phyloP scores from a whole-genome alignment of 805 yeast genomes.

The Ogataea pini region DNA sequence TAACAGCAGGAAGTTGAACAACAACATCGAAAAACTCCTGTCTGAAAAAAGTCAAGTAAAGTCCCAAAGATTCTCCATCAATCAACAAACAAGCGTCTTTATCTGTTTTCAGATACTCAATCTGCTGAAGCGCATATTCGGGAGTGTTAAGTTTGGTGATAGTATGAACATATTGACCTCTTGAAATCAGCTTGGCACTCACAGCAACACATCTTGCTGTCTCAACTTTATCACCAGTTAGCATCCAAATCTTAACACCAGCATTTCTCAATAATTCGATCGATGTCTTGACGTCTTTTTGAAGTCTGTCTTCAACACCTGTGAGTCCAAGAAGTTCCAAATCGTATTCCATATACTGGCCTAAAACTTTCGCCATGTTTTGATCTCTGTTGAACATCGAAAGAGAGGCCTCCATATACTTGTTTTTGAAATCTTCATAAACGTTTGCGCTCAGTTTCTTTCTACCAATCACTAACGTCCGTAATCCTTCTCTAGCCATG shows the following conservation, averaged over 20 bases:
- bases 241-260: conserved; percentile 98
- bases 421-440: conserved; percentile 63
- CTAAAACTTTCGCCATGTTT: conserved; percentile 66
- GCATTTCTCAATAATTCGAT: conserved; percentile 93
- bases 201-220: conserved; percentile 97
- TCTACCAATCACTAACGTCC: conserved; percentile 93
- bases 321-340: conserved; percentile 88
- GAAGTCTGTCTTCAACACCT: conserved; percentile 96
- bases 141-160: conserved; percentile 66
- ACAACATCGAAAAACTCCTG: conserved; percentile 78
- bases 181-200: conserved; percentile 86
- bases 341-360: conserved; percentile 74
- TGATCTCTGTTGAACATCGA: conserved; percentile 80
- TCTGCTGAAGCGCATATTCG: conserved; percentile 67
- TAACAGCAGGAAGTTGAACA: conserved; percentile 84
- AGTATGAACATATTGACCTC: conserved; percentile 93
- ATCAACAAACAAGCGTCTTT: conserved; percentile 75
- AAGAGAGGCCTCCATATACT: conserved; percentile 71
- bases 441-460: conserved; percentile 58
- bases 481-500: conserved; percentile 97
- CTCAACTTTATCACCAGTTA: conserved; percentile 98
- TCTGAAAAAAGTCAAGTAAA: conserved; percentile 61
- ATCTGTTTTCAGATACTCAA: conserved; percentile 70
- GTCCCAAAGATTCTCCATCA: conserved; percentile 88
- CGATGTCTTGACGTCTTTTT: conserved; percentile 86